phyloP scores from a whole-genome alignment of 1,284 basidiomycete species.

The Cryptococcus sp. region DNA sequence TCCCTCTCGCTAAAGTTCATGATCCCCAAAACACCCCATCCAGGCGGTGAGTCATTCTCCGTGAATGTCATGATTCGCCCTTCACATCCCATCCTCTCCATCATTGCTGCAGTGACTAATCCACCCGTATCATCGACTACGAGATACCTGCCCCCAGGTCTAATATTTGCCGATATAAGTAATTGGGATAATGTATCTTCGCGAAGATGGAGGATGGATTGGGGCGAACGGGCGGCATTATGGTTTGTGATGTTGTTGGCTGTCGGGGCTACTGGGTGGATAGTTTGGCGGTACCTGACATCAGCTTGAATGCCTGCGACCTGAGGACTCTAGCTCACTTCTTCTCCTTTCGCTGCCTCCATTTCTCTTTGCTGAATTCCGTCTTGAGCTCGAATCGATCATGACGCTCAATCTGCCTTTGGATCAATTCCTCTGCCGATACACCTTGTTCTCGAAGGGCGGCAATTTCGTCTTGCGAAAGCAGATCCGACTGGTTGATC shows the following conservation, averaged over 20 bases:
- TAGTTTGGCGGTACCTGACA: conserved; percentile 75
- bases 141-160: conserved; percentile 80
- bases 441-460: conserved; percentile 52
- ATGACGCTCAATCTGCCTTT: conserved; percentile 84
- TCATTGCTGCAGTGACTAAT: conserved; percentile 74
- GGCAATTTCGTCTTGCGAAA: conserved; percentile 76
- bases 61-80: conserved; percentile 81
- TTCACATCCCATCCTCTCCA: conserved; percentile 80
- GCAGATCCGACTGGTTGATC: conserved; percentile 63
- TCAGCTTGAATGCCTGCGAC: background rate
- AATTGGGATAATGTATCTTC: conserved; percentile 86
- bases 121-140: conserved; percentile 91
- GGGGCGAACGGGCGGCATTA: conserved; percentile 64
- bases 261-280: conserved; percentile 84
- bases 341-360: conserved; percentile 87
- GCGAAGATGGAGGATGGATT: conserved; percentile 76
- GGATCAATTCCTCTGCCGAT: conserved; percentile 75
- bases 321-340: conserved; percentile 59
- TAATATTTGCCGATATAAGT: conserved; percentile 74
- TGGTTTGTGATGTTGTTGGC: conserved; percentile 83
- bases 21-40: conserved; percentile 74
- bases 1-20: conserved; percentile 78
- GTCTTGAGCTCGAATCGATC: conserved; percentile 86
- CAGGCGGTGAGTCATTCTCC: conserved; percentile 87
- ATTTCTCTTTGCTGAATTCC: conserved; percentile 95